A percentile compares a stretch with the other conserved stretches of the same genome.
phyloP scores from a whole-genome alignment of 768 basidiomycete species.

The Lentinus brumalis region DNA sequence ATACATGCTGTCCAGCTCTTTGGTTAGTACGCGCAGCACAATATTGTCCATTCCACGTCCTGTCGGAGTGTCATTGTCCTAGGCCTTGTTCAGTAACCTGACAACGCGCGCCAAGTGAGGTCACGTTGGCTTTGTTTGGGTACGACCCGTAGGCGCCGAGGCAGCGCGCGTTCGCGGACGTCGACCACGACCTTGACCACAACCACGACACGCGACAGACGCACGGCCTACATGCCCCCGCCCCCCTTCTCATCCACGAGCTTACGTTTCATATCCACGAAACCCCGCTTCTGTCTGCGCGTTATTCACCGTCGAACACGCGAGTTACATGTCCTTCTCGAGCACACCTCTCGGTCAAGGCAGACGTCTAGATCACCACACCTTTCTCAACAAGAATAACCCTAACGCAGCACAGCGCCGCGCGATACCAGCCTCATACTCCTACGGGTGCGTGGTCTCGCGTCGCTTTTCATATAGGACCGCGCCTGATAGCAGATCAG shows the following conservation, averaged over 20 bases:
- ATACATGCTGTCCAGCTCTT: background rate
- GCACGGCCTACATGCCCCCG: constrained; percentile 19
- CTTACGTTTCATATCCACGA: background rate
- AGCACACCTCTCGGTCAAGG: constrained; percentile 82
- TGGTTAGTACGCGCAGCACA: background rate
- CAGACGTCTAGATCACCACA: constrained; percentile 81
- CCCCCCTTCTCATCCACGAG: constrained; percentile 3
- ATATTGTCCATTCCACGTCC: background rate
- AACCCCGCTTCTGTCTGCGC: constrained; percentile 6
- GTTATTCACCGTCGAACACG: constrained; percentile 5
- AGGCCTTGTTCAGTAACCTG: background rate
- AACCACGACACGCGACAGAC: constrained; percentile 23
- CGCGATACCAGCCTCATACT: constrained; percentile 61
- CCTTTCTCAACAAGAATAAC: constrained; percentile 67
- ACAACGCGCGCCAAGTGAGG: constrained; percentile 14
- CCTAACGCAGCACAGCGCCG: constrained; percentile 37
- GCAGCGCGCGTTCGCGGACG: constrained; percentile 11
- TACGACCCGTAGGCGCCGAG: constrained; percentile 8
- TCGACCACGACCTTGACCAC: constrained; percentile 20
- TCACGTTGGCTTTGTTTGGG: constrained; percentile 10
- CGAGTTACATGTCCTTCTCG: constrained; percentile 78
- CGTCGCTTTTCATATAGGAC: constrained; percentile 20
- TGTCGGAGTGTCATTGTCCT: background rate
- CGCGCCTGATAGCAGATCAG: constrained; percentile 38
- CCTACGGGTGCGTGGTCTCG: constrained; percentile 60